Conservation (phyloP, 148 eudicot genomes). For the Oxyria digyna region DNA sequence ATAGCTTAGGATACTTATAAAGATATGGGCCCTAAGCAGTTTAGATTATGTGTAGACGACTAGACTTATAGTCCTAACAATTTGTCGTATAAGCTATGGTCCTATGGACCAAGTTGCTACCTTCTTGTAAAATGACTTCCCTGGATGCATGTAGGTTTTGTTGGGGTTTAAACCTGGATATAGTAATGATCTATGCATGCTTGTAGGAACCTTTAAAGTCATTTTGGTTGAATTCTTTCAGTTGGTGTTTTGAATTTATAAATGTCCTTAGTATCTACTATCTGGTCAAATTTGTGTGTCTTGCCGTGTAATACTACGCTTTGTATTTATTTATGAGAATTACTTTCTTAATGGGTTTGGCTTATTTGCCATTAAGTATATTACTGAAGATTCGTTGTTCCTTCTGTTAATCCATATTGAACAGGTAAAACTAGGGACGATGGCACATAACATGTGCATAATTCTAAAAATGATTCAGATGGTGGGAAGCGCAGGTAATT, state of each 20-base stretch:
- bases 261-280: neutral
- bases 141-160: neutral
- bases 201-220: neutral
- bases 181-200: neutral
- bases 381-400: neutral
- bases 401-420: neutral
- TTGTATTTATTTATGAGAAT: neutral
- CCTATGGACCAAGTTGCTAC: neutral
- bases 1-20: neutral
- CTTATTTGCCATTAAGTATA: neutral
- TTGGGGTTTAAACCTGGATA: neutral
- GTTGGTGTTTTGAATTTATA: neutral
- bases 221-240: neutral
- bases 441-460: constrained; percentile 15
- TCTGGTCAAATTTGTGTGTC: neutral
- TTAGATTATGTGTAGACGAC: neutral
- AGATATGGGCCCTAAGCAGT: neutral
- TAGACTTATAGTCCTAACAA: neutral
- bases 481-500: constrained; percentile 37
- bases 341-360: neutral
- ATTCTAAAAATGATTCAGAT: constrained; percentile 25
- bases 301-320: neutral
- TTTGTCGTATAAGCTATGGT: neutral
- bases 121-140: neutral
- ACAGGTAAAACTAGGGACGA: constrained; percentile 23